Evolutionary conservation across 345 rosid species (phyloP).

Genomic region (Gynandropsis gynandra): DNA sequence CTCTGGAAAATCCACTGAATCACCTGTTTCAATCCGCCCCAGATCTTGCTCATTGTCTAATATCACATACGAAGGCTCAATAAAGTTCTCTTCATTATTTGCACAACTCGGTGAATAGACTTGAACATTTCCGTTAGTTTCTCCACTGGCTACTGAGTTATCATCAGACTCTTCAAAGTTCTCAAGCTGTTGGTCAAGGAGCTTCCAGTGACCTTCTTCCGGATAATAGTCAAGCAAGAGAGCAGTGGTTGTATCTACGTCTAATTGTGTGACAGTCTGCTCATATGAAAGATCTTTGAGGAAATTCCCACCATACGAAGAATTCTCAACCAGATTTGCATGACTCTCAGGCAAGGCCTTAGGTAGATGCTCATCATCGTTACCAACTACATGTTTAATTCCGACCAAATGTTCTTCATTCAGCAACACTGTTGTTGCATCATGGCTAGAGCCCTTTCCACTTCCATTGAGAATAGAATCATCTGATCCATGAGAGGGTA

Average conservation of each 20-base stretch:
- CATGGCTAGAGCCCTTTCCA: slow-evolving; percentile 20
- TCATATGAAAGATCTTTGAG: slow-evolving; percentile 39
- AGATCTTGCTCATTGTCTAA: slow-evolving; percentile 46
- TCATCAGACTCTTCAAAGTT: slow-evolving; percentile 27
- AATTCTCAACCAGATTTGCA: slow-evolving; percentile 30
- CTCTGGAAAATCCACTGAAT: slow-evolving; percentile 20
- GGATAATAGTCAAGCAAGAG: slow-evolving; percentile 79
- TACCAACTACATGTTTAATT: slow-evolving; percentile 29
- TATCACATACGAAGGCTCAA: slow-evolving; percentile 65
- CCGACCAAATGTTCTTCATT: slow-evolving; percentile 29
- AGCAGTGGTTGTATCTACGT: slow-evolving; percentile 66
- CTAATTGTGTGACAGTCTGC: slow-evolving; percentile 42
- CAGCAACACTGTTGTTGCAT: slow-evolving; percentile 15
- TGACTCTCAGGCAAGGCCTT: slow-evolving; percentile 30
- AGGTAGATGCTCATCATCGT: slow-evolving; percentile 23
- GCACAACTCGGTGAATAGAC: slow-evolving; percentile 23
- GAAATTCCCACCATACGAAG: slow-evolving; percentile 32
- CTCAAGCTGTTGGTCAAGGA: slow-evolving; percentile 68
- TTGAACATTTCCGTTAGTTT: slow-evolving; percentile 19
- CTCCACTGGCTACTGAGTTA: slow-evolving; percentile 29
- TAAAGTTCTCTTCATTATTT: slow-evolving; percentile 31
- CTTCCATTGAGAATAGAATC: slow-evolving; percentile 27
- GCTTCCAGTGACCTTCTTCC: slow-evolving; percentile 90
- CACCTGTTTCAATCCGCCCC: slow-evolving; percentile 33
- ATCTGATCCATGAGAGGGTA: slow-evolving; percentile 23